Evolutionary conservation across 2,329 filamentous ascomycete species (phyloP), one percentile per base, ranked within the genome.

Genomic region (Colletotrichum sansevieriae): DNA sequence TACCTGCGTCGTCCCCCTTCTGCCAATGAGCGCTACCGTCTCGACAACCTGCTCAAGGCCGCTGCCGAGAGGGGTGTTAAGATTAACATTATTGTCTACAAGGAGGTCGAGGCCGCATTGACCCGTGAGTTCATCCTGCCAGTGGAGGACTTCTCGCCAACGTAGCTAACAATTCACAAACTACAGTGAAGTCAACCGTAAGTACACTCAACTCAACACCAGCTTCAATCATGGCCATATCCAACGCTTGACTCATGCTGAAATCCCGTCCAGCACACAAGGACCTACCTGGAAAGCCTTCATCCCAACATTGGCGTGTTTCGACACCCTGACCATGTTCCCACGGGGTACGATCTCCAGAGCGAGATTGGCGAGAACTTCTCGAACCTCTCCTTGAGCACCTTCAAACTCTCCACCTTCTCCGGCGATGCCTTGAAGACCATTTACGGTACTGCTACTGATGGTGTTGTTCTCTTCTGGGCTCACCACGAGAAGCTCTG

Each of bases 401-500:
- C 85, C 77, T 75, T 88, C 85, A 77, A 84, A 55, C 78, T 90
- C 1, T 86, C 89, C 18, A 91, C 90, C 73, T 83, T 94, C 49
- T 92, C 92, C 0, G 84, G 85, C 25, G 92, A 96, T 74, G 87
- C 91, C 1, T 76, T 97, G 56, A 92, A 94, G 76, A 88, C 90
- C 1, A 80, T 97, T 1, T 97, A 97, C 75, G 95, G 95, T 62
- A 91, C 92, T 57, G 69, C 69, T 3, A 89, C 89, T 39, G 92
- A 94, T 37, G 94, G 92, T 72, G 88, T 94, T 1, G 91, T 97
- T 11, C 82, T 97, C 1, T 97, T 93, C 80, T 97, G 94, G 94
- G 93, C 94, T 3, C 94, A 97, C 74, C 94, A 97, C 74, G 94
- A 98, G 81, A 98, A 98, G 80, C 86, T 97, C 1, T 93, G 93